Percentiles rank a stretch among this genome's conserved stretches.
Evolutionary conservation across 495 filamentous ascomycete species (phyloP).

Genomic region (Hyphodiscus hymeniophilus): DNA sequence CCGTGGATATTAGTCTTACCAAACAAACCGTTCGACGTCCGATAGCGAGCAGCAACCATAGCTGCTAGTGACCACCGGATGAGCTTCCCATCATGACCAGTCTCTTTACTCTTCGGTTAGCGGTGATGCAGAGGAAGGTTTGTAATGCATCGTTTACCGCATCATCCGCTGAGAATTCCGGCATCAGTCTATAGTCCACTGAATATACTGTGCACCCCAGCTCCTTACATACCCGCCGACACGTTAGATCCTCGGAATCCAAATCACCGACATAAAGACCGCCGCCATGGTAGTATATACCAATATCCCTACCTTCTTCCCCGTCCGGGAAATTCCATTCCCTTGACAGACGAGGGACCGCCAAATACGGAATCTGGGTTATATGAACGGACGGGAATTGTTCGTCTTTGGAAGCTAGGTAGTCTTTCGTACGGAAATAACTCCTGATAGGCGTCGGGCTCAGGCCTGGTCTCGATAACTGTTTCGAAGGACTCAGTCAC

Average conservation of each 20-base stretch:
- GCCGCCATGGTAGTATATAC: constrained; percentile 29
- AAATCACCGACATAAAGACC: constrained; percentile 25
- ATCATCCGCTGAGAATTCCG: constrained; percentile 17
- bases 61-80: constrained; percentile 25
- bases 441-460: too few species aligned
- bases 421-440: not conserved
- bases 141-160: constrained; percentile 22
- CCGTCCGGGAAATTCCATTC: not conserved
- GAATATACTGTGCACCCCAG: constrained; percentile 22
- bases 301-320: not conserved
- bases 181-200: constrained; percentile 24
- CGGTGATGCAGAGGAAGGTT: constrained; percentile 12
- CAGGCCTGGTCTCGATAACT: not conserved
- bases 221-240: constrained; percentile 21
- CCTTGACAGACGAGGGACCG: not conserved
- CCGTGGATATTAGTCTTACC: constrained; percentile 8
- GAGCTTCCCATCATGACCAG: constrained; percentile 26
- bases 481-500: constrained; percentile 6
- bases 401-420: not conserved
- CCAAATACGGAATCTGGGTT: constrained; percentile 1
- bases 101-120: not conserved
- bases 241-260: constrained; percentile 27
- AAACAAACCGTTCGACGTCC: not conserved
- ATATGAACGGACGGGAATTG: constrained; percentile 13
- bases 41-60: constrained; percentile 19